Conservation (phyloP, 2,329 filamentous ascomycete species). For the Neobulgaria alba region DNA sequence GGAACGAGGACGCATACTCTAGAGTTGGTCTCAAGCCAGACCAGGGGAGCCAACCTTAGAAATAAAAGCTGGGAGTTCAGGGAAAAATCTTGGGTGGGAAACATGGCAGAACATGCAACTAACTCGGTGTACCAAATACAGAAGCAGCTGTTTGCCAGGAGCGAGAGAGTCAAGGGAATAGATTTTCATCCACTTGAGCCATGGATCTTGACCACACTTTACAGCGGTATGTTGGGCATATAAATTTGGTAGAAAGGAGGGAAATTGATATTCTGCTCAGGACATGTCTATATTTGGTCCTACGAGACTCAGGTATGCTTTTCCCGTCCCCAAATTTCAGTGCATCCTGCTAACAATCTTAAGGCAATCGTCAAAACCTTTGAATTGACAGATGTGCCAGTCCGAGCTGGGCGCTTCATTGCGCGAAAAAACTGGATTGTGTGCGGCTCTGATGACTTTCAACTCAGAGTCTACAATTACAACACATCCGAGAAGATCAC, state of each 20-base stretch:
- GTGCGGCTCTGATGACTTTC: constrained; percentile 89
- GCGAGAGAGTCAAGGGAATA: constrained; percentile 92
- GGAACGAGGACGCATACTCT: not conserved
- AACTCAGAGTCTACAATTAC: constrained; percentile 90
- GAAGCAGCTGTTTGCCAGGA: constrained; percentile 79
- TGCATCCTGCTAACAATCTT: constrained; percentile 10
- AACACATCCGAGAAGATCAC: constrained; percentile 99
- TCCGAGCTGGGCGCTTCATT: constrained; percentile 92
- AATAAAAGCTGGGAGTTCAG: constrained; percentile 17
- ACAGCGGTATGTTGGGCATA: constrained; percentile 61
- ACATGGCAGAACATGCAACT: constrained; percentile 22
- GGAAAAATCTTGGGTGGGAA: constrained; percentile 15
- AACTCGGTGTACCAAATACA: constrained; percentile 36
- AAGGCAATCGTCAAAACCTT: constrained; percentile 94
- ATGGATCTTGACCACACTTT: constrained; percentile 93
- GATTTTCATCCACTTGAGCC: constrained; percentile 96
- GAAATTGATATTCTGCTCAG: constrained; percentile 36
- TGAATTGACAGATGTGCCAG: constrained; percentile 95
- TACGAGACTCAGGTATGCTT: constrained; percentile 71
- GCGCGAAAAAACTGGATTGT: constrained; percentile 99
- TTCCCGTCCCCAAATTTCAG: not conserved
- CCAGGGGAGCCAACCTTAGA: not conserved
- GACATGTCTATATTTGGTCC: constrained; percentile 98
- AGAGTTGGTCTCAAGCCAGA: not conserved
- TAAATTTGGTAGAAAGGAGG: constrained; percentile 12